These are phyloP conservation scores for Apiospora arundinis DNA, from an alignment of 2,329 filamentous ascomycete species.

Conservation along the genomic window DNA sequence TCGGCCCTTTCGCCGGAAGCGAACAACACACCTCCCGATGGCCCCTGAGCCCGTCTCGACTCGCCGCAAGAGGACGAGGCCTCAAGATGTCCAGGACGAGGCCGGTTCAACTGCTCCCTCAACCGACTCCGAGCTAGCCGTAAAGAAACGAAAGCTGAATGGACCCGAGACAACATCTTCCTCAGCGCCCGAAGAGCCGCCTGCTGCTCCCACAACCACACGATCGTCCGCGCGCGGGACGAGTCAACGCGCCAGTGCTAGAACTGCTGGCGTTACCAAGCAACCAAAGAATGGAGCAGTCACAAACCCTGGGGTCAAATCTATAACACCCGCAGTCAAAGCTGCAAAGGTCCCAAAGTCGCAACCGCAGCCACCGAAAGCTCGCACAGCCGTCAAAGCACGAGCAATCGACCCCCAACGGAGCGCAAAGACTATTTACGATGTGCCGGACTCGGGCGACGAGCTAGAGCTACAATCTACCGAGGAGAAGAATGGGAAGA, in stretches of 20 bases:
- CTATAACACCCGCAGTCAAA: constrained; percentile 7
- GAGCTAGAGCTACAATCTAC: constrained; percentile 28
- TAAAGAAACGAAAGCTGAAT: constrained; percentile 23
- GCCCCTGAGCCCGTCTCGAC: constrained; percentile 17
- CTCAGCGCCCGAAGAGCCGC: constrained; percentile 1
- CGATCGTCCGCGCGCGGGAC: constrained; percentile 17
- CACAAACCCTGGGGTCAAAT: background rate
- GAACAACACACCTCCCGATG: constrained; percentile 17
- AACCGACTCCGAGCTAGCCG: background rate
- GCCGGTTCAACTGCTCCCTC: background rate
- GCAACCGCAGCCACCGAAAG: background rate
- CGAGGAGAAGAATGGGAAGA: constrained; percentile 22
- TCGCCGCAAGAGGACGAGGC: constrained; percentile 23
- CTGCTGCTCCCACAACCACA: constrained; percentile 22
- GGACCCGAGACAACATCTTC: background rate
- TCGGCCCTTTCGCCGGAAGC: background rate
- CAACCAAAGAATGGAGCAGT: background rate
- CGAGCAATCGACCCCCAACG: constrained; percentile 13
- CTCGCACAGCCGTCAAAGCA: constrained; percentile 8
- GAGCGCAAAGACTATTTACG: constrained; percentile 36
- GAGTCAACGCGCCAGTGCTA: constrained; percentile 12
- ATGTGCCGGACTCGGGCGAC: constrained; percentile 39
- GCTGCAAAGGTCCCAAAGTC: background rate
- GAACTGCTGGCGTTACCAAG: background rate
- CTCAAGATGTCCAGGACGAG: constrained; percentile 19